phyloP scores from a whole-genome alignment of 306 rosid genomes.

The Sindora glabra region DNA sequence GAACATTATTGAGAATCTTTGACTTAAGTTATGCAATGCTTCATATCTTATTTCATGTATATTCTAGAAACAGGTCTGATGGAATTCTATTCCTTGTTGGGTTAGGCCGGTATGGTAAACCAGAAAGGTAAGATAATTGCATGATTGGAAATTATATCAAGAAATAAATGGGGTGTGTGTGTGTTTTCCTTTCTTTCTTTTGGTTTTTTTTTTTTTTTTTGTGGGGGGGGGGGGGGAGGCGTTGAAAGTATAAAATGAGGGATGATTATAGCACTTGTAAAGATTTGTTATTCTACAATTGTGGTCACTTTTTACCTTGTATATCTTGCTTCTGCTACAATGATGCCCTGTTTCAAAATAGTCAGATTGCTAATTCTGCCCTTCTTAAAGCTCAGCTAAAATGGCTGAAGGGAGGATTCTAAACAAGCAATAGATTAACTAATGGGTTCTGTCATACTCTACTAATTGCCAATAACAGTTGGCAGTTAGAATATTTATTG shows the following conservation, averaged over 20 bases:
- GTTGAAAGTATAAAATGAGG: not conserved
- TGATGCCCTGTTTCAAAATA: not conserved
- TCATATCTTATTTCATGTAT: not conserved
- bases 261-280: too few relatives aligned
- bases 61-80: not conserved
- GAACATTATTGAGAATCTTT: not conserved
- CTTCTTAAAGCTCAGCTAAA: not conserved
- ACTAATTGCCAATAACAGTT: not conserved
- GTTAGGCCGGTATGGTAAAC: not conserved
- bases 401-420: too few relatives aligned
- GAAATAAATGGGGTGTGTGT: not conserved
- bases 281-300: not conserved
- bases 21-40: not conserved
- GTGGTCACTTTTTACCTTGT: not conserved
- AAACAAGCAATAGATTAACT: too few relatives aligned
- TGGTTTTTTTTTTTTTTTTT: too few relatives aligned
- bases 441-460: too few relatives aligned
- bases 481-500: not conserved
- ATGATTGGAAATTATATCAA: not conserved
- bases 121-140: not conserved
- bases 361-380: not conserved
- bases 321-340: not conserved
- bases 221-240: too few relatives aligned
- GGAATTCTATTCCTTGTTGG: not conserved
- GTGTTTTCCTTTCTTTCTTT: too few relatives aligned